These are phyloP conservation scores for Neurospora terricola DNA, from an alignment of 495 filamentous ascomycete genomes.

Conservation along the genomic window DNA sequence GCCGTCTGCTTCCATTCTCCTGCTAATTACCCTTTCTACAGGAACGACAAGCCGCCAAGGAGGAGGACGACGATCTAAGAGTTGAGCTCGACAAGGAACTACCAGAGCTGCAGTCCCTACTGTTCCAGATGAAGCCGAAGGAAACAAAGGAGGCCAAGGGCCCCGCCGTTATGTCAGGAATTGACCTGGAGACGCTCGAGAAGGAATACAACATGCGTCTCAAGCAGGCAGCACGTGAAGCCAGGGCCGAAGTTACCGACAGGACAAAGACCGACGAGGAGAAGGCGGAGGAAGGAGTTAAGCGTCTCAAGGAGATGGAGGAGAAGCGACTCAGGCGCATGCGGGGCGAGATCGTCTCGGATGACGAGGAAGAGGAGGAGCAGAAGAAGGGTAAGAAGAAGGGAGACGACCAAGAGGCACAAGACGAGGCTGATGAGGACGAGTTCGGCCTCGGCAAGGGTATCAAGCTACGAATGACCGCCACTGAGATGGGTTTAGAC, in stretches of 20 bases:
- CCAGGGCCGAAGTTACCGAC: conserved; percentile 72
- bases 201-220: conserved; percentile 78
- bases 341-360: conserved; percentile 50
- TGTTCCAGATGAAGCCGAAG: conserved; percentile 34
- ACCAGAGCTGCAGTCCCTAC: conserved; percentile 63
- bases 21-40: conserved; percentile 2
- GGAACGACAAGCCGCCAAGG: conserved; percentile 74
- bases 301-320: conserved; percentile 67
- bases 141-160: conserved; percentile 47
- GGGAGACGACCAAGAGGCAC: conserved; percentile 15
- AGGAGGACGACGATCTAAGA: conserved; percentile 81
- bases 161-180: conserved; percentile 45
- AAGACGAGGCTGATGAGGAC: conserved; percentile 36
- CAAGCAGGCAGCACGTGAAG: conserved; percentile 70
- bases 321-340: conserved; percentile 63
- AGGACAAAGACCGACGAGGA: conserved; percentile 90
- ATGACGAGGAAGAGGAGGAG: conserved; percentile 41
- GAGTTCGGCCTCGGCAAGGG: conserved; percentile 47
- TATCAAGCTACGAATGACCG: conserved; percentile 36
- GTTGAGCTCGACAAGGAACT: conserved; percentile 52
- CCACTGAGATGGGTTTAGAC: conserved; percentile 51
- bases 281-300: conserved; percentile 61
- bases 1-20: not conserved
- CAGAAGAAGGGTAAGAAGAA: conserved; percentile 36
- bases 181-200: conserved; percentile 53